These are phyloP conservation scores for Phytophthora pseudosyringae DNA, from an alignment of 352 stramenopile species.

Conservation along the genomic window DNA sequence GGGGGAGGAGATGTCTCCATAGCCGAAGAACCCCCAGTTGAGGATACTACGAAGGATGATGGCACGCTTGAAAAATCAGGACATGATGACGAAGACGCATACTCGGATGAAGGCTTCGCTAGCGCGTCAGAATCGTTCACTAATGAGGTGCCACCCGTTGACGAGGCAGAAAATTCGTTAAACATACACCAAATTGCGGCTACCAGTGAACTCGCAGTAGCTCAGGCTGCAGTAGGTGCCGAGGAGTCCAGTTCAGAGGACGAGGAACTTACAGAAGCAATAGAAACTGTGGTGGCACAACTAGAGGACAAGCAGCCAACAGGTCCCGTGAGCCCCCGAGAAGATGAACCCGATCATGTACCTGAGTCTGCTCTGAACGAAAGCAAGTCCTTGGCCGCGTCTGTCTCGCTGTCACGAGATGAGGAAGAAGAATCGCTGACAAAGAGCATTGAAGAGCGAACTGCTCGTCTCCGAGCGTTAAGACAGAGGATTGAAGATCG, in stretches of 20 bases:
- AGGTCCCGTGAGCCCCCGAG: not conserved
- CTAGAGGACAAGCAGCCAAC: slow-evolving; percentile 2
- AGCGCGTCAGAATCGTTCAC: slow-evolving; percentile 26
- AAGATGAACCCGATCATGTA: not conserved
- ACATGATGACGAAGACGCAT: slow-evolving; percentile 27
- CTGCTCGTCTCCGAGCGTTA: slow-evolving; percentile 51
- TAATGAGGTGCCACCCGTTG: not conserved
- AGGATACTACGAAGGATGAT: not conserved
- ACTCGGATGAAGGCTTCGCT: slow-evolving; percentile 51
- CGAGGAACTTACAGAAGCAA: slow-evolving; percentile 19
- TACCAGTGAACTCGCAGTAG: not conserved
- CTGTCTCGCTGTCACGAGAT: slow-evolving; percentile 30
- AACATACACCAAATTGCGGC: not conserved
- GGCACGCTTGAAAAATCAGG: not conserved
- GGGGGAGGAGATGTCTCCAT: not conserved
- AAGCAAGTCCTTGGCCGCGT: slow-evolving; percentile 5
- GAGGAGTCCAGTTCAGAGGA: slow-evolving; percentile 6
- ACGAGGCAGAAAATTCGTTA: not conserved
- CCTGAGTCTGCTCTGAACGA: slow-evolving; percentile 6
- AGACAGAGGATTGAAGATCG: slow-evolving; percentile 48
- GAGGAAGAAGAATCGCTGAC: slow-evolving; percentile 49
- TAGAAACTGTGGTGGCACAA: slow-evolving; percentile 16
- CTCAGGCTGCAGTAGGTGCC: not conserved
- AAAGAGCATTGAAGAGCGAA: slow-evolving; percentile 76
- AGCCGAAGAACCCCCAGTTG: not conserved